These are phyloP conservation scores for Parasitella parasitica DNA, from an alignment of 371 early-diverging fungal genomes.

Conservation along the genomic window DNA sequence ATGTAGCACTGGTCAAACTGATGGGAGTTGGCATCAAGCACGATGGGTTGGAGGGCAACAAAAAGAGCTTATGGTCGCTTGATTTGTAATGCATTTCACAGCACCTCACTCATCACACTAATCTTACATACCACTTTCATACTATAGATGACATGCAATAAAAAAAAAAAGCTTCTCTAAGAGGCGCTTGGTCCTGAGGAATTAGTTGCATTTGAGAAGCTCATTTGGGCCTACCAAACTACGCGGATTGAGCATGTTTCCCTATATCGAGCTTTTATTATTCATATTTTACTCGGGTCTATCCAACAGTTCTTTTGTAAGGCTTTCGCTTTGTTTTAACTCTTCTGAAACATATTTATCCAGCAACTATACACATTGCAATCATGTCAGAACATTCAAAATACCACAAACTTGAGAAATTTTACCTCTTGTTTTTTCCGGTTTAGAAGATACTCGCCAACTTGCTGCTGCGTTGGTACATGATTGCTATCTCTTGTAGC, in stretches of 20 bases:
- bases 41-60: not conserved
- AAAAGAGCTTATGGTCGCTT: not conserved
- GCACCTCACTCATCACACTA: not conserved
- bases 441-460: constrained; percentile 75
- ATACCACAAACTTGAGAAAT: not conserved
- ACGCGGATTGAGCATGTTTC: no score
- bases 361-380: constrained; percentile 27
- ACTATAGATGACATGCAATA: no score
- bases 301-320: constrained; percentile 19
- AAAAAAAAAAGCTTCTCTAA: no score
- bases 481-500: constrained; percentile 13
- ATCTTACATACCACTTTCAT: not conserved
- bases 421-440: constrained; percentile 65
- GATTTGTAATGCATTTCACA: not conserved
- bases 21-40: constrained; percentile 14
- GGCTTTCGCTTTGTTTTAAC: constrained; percentile 33
- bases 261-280: not conserved
- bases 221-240: no score
- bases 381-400: not conserved
- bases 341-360: constrained; percentile 43
- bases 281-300: not conserved
- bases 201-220: no score
- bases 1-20: constrained; percentile 11
- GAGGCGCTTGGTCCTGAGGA: no score
- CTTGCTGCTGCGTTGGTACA: constrained; percentile 70